Evolutionary conservation across 2,329 filamentous ascomycete genomes (phyloP), one percentile per base, ranked within the genome.

Genomic region (Aspergillus sp.): DNA sequence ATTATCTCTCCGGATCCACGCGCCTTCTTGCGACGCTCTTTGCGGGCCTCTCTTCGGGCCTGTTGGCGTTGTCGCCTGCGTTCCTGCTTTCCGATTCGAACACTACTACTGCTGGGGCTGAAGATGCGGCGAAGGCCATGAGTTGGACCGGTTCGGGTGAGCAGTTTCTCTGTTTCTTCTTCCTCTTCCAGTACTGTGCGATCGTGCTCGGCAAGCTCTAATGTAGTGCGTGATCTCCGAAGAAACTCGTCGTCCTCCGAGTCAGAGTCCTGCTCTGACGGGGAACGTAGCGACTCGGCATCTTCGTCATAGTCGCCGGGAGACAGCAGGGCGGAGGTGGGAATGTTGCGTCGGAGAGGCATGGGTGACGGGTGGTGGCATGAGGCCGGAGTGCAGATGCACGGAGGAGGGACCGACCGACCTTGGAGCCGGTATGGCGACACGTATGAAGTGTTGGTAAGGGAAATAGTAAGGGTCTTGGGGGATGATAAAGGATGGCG

Each of bases 1-100:
- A 96, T 91, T 70, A 96, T 80, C 74, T 88, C 86, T 39, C 89
- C 88, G 66, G 91, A 87, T 71, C 91, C 90, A 82, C 76, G 71
- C 85, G 74, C 65, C 77, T 80, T 63, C 83, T 82, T 77, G 78
- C 82, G 69, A 39, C 70, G 85, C 86, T 68, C 81, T 79, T 65
- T 78, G 53, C 67, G 66, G 38, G 68, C 69, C 56, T 63, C 64
- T 62, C 70, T 70, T 60, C 71, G 69, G 70, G 84, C 79, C 45
- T 79, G 75, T 59, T 82, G 81, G 50, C 85, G 79, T 50, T 74
- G 75, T 58, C 74, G 75, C 63, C 83, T 80, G 68, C 84, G 85
- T 66, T 86, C 82, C 64, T 74, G 69, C 25, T 79, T 76, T 9
- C 84, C 72, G 57, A 84, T 82, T 30, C 83, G 82, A 30, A 79